Evolutionary conservation across 139 green algal species (phyloP).

Genomic region (Penium margaritaceum): DNA sequence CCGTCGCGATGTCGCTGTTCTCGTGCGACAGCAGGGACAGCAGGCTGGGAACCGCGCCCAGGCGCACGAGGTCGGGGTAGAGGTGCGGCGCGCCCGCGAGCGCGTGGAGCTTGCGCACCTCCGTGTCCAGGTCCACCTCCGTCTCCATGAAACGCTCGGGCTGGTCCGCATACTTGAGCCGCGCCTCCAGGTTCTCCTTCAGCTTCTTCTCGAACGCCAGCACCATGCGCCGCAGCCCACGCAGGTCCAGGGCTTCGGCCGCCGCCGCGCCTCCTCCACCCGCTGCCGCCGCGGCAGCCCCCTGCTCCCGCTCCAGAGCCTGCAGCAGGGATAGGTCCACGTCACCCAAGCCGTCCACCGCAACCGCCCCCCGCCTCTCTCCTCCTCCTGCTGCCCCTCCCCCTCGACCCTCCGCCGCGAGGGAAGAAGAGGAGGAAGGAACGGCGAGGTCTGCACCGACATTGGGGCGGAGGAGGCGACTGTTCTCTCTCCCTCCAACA

Average conservation of each 20-base stretch:
- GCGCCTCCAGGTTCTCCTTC: conserved; percentile 37
- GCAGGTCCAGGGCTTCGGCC: conserved; percentile 16
- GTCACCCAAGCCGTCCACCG: too few species aligned
- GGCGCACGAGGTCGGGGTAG: conserved; percentile 74
- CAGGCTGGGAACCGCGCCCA: conserved; percentile 60
- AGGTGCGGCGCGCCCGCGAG: conserved; percentile 61
- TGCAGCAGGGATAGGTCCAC: conserved; percentile 20
- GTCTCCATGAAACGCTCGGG: conserved; percentile 86
- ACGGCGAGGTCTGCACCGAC: too few species aligned
- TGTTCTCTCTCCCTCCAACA: too few species aligned
- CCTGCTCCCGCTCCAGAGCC: neutral
- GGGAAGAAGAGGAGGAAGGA: too few species aligned
- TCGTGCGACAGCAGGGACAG: conserved; percentile 80
- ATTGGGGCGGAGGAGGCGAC: too few species aligned
- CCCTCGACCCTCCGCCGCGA: too few species aligned
- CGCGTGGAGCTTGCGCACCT: conserved; percentile 49
- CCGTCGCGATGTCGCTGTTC: conserved; percentile 72
- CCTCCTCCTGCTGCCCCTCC: too few species aligned
- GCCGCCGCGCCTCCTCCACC: neutral
- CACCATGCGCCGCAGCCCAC: conserved; percentile 30
- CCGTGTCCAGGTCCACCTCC: conserved; percentile 87
- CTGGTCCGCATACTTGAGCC: conserved; percentile 61
- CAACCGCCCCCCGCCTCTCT: too few species aligned
- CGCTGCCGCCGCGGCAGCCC: neutral
- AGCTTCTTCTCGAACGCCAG: conserved; percentile 46